A percentile compares a stretch with the other conserved stretches of the same genome.
phyloP scores from a whole-genome alignment of 129 eudicot genomes.

The Centaurea solstitialis region DNA sequence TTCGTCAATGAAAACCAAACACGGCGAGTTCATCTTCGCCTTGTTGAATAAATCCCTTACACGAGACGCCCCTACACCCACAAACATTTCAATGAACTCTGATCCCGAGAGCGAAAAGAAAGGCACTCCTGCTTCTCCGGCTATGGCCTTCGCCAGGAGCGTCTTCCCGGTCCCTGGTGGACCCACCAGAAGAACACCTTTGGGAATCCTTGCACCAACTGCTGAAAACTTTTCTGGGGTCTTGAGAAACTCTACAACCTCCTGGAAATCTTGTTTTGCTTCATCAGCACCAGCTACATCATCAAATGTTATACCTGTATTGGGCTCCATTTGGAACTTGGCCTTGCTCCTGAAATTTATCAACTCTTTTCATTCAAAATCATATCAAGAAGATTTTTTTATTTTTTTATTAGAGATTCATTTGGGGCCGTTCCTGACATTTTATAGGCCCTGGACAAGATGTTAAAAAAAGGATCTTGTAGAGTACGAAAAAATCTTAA shows the following conservation, averaged over 20 bases:
- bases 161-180: slow-evolving; percentile 95
- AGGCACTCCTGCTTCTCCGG: slow-evolving; percentile 91
- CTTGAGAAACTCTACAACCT: slow-evolving; percentile 72
- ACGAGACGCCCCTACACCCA: slow-evolving; percentile 80
- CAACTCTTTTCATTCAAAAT: neutral
- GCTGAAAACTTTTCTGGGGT: slow-evolving; percentile 72
- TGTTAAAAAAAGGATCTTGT: no score
- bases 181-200: slow-evolving; percentile 78
- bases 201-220: slow-evolving; percentile 77
- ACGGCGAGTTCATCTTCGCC: slow-evolving; percentile 64
- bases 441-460: no score
- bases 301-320: slow-evolving; percentile 70
- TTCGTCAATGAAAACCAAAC: slow-evolving; percentile 75
- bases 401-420: no score
- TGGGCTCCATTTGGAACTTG: slow-evolving; percentile 83
- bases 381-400: neutral
- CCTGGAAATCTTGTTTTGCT: slow-evolving; percentile 84
- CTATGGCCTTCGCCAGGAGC: slow-evolving; percentile 82
- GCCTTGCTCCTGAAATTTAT: slow-evolving; percentile 68
- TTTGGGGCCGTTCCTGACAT: no score
- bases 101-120: slow-evolving; percentile 75
- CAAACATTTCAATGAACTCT: slow-evolving; percentile 81
- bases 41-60: slow-evolving; percentile 79
- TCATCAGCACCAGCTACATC: slow-evolving; percentile 92
- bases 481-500: no score